phyloP scores from a whole-genome alignment of 2,329 filamentous ascomycete species.

The Microcyclosporella mali region DNA sequence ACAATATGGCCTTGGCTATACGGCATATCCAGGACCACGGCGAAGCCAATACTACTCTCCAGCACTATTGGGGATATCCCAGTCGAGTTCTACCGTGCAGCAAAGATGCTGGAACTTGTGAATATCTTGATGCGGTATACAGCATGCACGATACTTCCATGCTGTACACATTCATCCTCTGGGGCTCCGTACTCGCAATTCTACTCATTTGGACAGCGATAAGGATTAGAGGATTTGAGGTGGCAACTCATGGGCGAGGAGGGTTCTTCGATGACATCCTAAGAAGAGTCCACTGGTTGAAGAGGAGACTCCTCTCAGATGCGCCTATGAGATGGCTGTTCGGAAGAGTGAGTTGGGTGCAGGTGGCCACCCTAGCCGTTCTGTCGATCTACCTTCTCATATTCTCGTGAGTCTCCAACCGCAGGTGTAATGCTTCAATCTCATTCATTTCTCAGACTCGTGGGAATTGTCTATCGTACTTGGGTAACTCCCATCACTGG shows the following conservation, averaged over 20 bases:
- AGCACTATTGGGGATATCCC: slow-evolving; percentile 52
- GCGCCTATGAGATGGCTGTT: slow-evolving; percentile 50
- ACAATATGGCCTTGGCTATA: background rate
- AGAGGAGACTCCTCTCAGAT: slow-evolving; percentile 52
- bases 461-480: slow-evolving; percentile 60
- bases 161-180: slow-evolving; percentile 52
- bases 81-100: slow-evolving; percentile 51
- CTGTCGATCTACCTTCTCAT: slow-evolving; percentile 58
- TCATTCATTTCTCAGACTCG: slow-evolving; percentile 34
- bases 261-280: slow-evolving; percentile 16
- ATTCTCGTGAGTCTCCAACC: slow-evolving; percentile 35
- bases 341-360: slow-evolving; percentile 61
- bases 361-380: slow-evolving; percentile 56
- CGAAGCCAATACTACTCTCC: slow-evolving; percentile 21
- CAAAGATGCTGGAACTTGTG: slow-evolving; percentile 53
- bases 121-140: slow-evolving; percentile 53
- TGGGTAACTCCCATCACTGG: slow-evolving; percentile 65
- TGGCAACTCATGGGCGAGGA: slow-evolving; percentile 12
- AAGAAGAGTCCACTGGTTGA: slow-evolving; percentile 4
- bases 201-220: slow-evolving; percentile 41
- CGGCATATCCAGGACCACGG: slow-evolving; percentile 27
- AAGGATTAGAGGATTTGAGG: slow-evolving; percentile 23
- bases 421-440: background rate
- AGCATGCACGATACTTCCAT: slow-evolving; percentile 49
- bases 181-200: slow-evolving; percentile 48